Base-by-base conservation (phyloP, 2,329 filamentous ascomycete genomes). In the Ambrosiella beaveri region DNA sequence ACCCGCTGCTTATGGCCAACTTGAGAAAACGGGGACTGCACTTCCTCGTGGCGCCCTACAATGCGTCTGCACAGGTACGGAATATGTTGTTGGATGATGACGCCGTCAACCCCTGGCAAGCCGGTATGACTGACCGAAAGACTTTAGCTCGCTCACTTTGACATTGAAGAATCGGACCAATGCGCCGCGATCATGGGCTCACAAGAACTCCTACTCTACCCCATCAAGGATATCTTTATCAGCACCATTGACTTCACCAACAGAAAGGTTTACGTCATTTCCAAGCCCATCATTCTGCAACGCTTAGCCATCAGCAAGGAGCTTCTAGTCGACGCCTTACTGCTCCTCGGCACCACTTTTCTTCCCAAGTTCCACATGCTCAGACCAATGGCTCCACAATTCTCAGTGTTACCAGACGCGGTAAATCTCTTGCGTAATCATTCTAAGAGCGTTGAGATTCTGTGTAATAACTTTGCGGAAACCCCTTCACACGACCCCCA, bases 31-130 rank as follows among this genome's bases (percentile, higher is more conserved):
- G 84, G 62, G 76, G 77, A 1, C 73, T 95, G 59, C 79, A 87
- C 61, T 95, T 89, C 66, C 74, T 88, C 53, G 85, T 94, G 50
- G 85, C 91, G 11, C 91, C 91, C 1, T 95, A 88, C 73, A 89
- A 85, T 68, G 88, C 90, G 41, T 84, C 85, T 65, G 87, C 88
- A 60, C 88, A 95, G 80, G 79, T 95, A 62, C 85, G 86, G 51
- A 88, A 91, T 66, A 81, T 95, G 59, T 81, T 86, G 62, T 79
- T 81, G 67, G 87, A 91, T 71, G 67, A 74, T 68, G 35, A 49
- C 45, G 19, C 49, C 4, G 1, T 9, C 2, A 37, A 35, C 55
- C 53, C 35, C 27, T 13, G 39, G 11, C 7, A 17, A 47, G 15
- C n/a, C 5, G 2, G 2, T 15, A 47, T 13, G n/a, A 17, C 44